These are phyloP conservation scores for Talaromyces sp. DNA, from an alignment of 2,329 filamentous ascomycete genomes.

Conservation along the genomic window DNA sequence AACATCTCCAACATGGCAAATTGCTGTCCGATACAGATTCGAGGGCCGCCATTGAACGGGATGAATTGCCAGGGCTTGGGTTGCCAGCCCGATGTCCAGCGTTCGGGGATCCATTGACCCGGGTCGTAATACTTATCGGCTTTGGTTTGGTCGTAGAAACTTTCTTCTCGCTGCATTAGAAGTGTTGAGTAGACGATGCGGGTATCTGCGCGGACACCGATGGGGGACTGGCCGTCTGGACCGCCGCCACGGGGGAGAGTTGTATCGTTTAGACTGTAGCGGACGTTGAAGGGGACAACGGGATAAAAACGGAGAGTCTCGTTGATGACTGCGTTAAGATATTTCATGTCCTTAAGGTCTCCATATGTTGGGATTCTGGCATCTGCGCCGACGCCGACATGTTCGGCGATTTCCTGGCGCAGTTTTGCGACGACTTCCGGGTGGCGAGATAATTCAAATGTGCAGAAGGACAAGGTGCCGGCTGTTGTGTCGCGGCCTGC, in stretches of 20 bases:
- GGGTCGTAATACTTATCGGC: conserved; percentile 40
- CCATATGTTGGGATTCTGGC: conserved; percentile 61
- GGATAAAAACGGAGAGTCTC: conserved; percentile 77
- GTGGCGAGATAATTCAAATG: conserved; percentile 75
- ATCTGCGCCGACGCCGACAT: conserved; percentile 63
- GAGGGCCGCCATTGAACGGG: conserved; percentile 53
- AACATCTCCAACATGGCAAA: conserved; percentile 60
- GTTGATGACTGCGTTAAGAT: conserved; percentile 67
- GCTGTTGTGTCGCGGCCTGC: conserved; percentile 84
- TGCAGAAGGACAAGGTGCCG: conserved; percentile 71
- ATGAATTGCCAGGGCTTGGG: conserved; percentile 55
- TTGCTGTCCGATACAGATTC: conserved; percentile 58
- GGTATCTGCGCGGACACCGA: conserved; percentile 49
- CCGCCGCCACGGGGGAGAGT: conserved; percentile 66
- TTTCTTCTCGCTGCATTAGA: conserved; percentile 50
- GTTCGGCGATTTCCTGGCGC: conserved; percentile 67
- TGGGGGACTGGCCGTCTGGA: conserved; percentile 42
- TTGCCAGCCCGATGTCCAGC: conserved; percentile 51
- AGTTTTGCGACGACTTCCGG: conserved; percentile 64
- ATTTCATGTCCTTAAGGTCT: conserved; percentile 84
- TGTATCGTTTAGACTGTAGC: conserved; percentile 68
- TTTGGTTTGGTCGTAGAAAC: conserved; percentile 45
- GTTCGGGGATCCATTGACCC: conserved; percentile 48
- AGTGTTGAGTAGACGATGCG: conserved; percentile 52
- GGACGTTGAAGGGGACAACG: conserved; percentile 74